Conservation (phyloP, 257 asterid genomes). For the Scutellaria baicalensis region DNA sequence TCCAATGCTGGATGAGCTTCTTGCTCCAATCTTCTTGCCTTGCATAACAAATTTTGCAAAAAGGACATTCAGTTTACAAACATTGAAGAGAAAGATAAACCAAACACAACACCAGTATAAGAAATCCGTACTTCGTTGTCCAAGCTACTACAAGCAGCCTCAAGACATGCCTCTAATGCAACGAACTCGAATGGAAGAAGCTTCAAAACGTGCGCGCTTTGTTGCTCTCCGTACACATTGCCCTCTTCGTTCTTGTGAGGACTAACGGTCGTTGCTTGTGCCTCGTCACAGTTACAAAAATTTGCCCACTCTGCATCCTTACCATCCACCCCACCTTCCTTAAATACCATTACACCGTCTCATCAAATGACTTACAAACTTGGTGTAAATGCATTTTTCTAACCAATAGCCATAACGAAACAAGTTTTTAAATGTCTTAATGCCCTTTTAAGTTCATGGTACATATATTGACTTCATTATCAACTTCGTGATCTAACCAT, state of each 20-base stretch:
- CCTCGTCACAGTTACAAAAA: constrained; percentile 45
- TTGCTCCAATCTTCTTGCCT: constrained; percentile 72
- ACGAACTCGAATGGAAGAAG: constrained; percentile 85
- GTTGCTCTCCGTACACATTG: constrained; percentile 29
- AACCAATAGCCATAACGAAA: not conserved
- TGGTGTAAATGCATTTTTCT: not conserved
- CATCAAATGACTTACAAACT: not conserved
- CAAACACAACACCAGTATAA: not conserved
- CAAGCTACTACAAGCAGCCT: constrained; percentile 84
- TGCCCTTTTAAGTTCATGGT: too few relatives aligned
- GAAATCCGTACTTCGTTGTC: constrained; percentile 52
- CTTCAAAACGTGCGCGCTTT: constrained; percentile 40
- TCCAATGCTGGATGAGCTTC: constrained; percentile 85
- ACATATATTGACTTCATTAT: too few relatives aligned
- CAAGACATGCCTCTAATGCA: constrained; percentile 84
- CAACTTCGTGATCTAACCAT: too few relatives aligned
- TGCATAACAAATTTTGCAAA: not conserved
- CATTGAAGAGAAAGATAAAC: not conserved
- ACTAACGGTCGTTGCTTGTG: constrained; percentile 26
- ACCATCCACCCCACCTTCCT: constrained; percentile 56
- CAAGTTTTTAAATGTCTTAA: too few relatives aligned
- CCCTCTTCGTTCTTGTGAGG: constrained; percentile 31
- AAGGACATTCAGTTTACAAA: too few relatives aligned
- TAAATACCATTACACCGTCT: not conserved
- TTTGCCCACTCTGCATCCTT: constrained; percentile 46